Conservation (phyloP, 2,329 filamentous ascomycete genomes). For the Aspergillus flavus region DNA sequence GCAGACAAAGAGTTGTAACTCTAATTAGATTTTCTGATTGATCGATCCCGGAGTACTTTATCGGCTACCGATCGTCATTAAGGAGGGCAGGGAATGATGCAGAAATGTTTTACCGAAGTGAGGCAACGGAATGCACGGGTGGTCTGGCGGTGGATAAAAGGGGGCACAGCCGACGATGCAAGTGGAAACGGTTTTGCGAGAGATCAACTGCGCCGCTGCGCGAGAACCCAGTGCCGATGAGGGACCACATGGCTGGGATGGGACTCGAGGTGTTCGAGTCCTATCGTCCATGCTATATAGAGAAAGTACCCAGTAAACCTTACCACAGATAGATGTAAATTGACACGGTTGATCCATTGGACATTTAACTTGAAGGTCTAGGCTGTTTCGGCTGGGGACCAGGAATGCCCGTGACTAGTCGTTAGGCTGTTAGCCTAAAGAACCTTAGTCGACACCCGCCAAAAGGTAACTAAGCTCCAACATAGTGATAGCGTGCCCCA, state of each 20-base stretch:
- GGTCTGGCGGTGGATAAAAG: neutral
- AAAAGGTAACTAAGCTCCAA: slow-evolving; percentile 5
- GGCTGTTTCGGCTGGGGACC: slow-evolving; percentile 2
- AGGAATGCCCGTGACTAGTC: neutral
- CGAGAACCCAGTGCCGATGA: neutral
- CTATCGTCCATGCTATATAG: neutral
- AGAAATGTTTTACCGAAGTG: neutral
- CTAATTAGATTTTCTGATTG: neutral
- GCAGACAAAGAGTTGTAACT: neutral
- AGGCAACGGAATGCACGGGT: neutral
- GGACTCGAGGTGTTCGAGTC: neutral
- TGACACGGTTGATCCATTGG: neutral
- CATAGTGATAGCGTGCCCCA: neutral
- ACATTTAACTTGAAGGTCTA: neutral
- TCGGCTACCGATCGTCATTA: neutral
- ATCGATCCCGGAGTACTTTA: neutral
- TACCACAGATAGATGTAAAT: neutral
- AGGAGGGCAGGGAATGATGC: neutral
- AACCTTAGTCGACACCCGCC: neutral
- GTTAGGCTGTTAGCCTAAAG: slow-evolving; percentile 1
- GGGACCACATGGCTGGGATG: slow-evolving; percentile 1
- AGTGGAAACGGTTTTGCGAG: neutral
- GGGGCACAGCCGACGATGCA: neutral
- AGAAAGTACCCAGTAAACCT: neutral
- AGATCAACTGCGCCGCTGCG: neutral